Percentiles rank a stretch among this genome's conserved stretches.
These are phyloP conservation scores for Zygosaccharomyces sapae DNA, from an alignment of 1,139 yeast genomes.

Conservation along the genomic window DNA sequence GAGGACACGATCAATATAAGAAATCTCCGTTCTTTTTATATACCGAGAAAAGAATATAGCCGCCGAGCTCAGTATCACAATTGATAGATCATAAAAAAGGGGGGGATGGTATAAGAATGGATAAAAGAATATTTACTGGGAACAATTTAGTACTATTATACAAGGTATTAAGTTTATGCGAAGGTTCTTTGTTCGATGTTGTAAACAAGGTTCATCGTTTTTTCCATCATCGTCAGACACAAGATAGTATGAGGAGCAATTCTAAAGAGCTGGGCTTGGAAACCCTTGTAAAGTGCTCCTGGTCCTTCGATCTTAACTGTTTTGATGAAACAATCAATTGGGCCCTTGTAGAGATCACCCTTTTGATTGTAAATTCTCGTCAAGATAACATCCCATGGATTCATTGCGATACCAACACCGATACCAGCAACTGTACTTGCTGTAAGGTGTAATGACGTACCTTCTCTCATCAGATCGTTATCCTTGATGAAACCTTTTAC, in stretches of 20 bases:
- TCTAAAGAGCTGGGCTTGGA: slow-evolving; percentile 85
- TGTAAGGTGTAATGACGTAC: slow-evolving; percentile 66
- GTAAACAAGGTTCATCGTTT: slow-evolving; percentile 65
- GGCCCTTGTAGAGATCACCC: slow-evolving; percentile 80
- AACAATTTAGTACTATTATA: not conserved
- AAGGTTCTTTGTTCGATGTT: slow-evolving; percentile 40
- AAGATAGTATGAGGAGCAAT: slow-evolving; percentile 93
- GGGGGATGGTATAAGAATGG: not conserved
- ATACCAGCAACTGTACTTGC: slow-evolving; percentile 81
- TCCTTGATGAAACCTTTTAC: slow-evolving; percentile 54
- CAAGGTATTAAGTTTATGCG: not conserved
- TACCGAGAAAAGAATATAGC: slow-evolving; percentile 1
- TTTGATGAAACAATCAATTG: slow-evolving; percentile 81
- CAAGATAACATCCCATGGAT: slow-evolving; percentile 93
- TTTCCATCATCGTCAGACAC: slow-evolving; percentile 92
- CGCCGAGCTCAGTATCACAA: not conserved
- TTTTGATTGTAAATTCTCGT: slow-evolving; percentile 94
- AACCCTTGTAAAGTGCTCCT: slow-evolving; percentile 86
- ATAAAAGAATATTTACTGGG: not conserved
- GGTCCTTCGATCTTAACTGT: slow-evolving; percentile 82
- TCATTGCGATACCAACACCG: slow-evolving; percentile 93
- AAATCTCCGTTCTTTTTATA: not conserved
- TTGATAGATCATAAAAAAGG: not conserved
- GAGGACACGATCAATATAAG: not conserved
- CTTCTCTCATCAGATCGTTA: slow-evolving; percentile 52